Percentiles rank a stretch among this genome's conserved stretches.
phyloP scores from a whole-genome alignment of 495 filamentous ascomycete species.

The Staphylotrichum longicolle region DNA sequence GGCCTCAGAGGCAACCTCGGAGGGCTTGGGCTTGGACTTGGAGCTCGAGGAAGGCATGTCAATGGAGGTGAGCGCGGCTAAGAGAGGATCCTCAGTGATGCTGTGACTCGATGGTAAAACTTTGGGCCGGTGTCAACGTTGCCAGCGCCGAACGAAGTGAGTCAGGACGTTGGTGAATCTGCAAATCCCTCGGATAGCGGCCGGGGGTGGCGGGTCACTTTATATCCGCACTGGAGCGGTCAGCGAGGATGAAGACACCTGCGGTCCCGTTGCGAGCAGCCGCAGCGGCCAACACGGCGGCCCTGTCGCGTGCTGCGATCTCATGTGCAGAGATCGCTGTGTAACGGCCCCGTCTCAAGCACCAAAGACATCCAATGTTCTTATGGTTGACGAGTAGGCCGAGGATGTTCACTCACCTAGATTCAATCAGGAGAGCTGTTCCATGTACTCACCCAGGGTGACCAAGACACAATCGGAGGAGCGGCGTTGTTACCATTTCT shows the following conservation, averaged over 20 bases:
- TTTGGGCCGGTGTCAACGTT: too few relatives aligned
- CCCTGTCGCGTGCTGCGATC: conserved; percentile 13
- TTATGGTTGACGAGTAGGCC: neutral
- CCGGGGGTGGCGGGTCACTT: conserved; percentile 8
- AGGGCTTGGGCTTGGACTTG: conserved; percentile 58
- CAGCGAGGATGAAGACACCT: conserved; percentile 4
- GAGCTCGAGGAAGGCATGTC: conserved; percentile 51
- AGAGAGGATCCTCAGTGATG: too few relatives aligned
- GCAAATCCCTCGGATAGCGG: neutral
- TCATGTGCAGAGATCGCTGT: conserved; percentile 12
- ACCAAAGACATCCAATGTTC: neutral
- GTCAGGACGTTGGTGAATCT: neutral
- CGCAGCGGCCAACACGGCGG: neutral
- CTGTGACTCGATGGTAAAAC: too few relatives aligned
- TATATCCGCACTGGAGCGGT: conserved; percentile 17
- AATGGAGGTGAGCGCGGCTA: too few relatives aligned
- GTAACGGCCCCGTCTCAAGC: conserved; percentile 14
- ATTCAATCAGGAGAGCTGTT: too few relatives aligned
- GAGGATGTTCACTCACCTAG: neutral
- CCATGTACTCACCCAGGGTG: too few relatives aligned
- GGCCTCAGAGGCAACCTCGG: conserved; percentile 67
- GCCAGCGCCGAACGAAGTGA: too few relatives aligned
- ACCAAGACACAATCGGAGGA: neutral
- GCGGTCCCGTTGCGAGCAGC: neutral
- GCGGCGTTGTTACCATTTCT: too few relatives aligned